Evolutionary conservation across 2,329 filamentous ascomycete species (phyloP).

Genomic region (Pseudopyricularia cyperi): DNA sequence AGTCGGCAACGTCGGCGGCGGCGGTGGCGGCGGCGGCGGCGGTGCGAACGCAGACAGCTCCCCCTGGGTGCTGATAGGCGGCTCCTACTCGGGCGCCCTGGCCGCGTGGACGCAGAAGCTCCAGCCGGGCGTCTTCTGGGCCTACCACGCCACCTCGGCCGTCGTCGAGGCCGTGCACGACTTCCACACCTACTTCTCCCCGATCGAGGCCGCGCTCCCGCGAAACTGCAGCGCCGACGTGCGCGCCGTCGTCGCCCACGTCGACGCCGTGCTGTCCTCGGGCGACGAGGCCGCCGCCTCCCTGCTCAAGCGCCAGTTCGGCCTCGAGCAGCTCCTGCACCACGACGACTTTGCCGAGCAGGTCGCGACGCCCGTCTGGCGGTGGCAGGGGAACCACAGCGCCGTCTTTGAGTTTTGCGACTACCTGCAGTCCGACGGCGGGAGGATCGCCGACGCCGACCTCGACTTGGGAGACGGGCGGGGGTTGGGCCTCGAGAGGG

Average conservation of each 20-base stretch:
- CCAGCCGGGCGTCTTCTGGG: conserved; percentile 44
- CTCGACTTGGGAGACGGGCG: conserved; percentile 10
- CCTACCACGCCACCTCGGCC: conserved; percentile 42
- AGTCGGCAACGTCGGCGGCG: conserved; percentile 10
- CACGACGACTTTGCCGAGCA: conserved; percentile 37
- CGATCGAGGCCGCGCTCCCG: conserved; percentile 44
- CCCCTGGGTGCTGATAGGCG: conserved; percentile 43
- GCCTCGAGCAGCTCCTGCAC: conserved; percentile 32
- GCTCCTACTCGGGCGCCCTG: conserved; percentile 43
- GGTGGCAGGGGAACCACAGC: conserved; percentile 34
- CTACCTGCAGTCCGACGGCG: conserved; percentile 22
- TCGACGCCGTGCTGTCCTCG: conserved; percentile 33
- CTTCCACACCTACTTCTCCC: conserved; percentile 45
- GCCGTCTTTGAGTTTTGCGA: conserved; percentile 36
- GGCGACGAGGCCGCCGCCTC: conserved; percentile 26
- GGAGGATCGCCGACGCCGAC: conserved; percentile 28
- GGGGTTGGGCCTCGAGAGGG: conserved; percentile 36
- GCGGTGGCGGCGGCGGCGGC: conserved; percentile 21
- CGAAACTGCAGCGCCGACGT: conserved; percentile 43
- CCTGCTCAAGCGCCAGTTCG: conserved; percentile 37
- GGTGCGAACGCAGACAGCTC: conserved; percentile 31
- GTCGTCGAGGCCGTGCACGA: conserved; percentile 41
- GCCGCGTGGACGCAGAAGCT: conserved; percentile 40
- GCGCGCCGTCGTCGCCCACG: conserved; percentile 34
- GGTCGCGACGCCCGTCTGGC: conserved; percentile 18